Base-by-base conservation (phyloP, 164 flowering plant genomes). In the Vitis vinifera region DNA sequence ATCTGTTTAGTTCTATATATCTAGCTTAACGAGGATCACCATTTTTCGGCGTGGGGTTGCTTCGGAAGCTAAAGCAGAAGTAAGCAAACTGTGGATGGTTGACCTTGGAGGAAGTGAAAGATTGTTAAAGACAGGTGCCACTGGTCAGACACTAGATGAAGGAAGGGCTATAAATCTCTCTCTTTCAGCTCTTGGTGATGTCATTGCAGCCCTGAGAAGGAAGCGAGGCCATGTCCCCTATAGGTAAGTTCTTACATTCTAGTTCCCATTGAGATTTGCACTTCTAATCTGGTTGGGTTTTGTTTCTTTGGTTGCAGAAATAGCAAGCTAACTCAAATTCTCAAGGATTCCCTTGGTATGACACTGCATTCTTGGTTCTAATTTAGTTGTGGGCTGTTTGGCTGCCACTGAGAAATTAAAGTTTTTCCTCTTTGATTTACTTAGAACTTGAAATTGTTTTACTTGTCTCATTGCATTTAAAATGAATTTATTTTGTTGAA, bases 71-170 rank as follows among this genome's bases (percentile, higher is more conserved):
- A 83, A 76, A 71, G 30, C 72, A 50, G 78, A 80, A 76, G 69
- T 78, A 19, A 86, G 88, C 85, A 90, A 90, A 81, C 65, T 90
- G 67, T 90, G 95, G 94, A 86, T 92, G 97, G 89, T 90, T 66
- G 97, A 92, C 76, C 97, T 92, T 75, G 97, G 97, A 73, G 97
- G 97, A 58, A 92, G 92, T 66, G 97, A 92, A 72, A 77, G 95
- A 7, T 53, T 89, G 37, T 64, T 92, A 77, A 92, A 92, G 85
- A 92, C 95, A 1, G 90, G 92, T 76, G 97, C 97, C 1, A 82
- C 81, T 29, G 97, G 97, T 57, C 90, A 80, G 68, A 90, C 91
- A 19, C 82, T 92, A 23, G 93, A 92, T 63, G 95, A 92, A 78
- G 97, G 97, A 30, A 78, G 84, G 64, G 91, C 95, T 65, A 92